Conservation (phyloP, 2,329 filamentous ascomycete species). For the Pyrenochaeta sp. region DNA sequence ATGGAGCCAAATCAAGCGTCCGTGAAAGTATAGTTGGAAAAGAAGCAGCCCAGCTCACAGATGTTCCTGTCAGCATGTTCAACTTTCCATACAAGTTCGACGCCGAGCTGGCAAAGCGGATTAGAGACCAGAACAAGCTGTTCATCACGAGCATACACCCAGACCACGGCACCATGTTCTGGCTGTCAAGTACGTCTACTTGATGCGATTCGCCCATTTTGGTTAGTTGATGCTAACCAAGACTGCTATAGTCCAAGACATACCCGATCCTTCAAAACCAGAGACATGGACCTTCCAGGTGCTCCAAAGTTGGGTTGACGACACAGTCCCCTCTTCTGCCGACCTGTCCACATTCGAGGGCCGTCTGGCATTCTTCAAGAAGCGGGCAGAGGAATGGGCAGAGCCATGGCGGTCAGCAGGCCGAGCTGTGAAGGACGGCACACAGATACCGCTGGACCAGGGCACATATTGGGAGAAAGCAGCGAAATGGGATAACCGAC, state of each 20-base stretch:
- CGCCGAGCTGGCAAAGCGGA: constrained; percentile 18
- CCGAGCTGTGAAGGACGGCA: not conserved
- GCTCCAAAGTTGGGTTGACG: constrained; percentile 31
- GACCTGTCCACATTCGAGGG: constrained; percentile 23
- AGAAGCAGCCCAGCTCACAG: constrained; percentile 24
- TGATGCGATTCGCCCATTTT: too few relatives aligned
- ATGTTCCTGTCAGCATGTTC: constrained; percentile 29
- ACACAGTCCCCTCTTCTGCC: constrained; percentile 16
- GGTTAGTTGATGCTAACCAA: too few relatives aligned
- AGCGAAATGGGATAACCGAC: constrained; percentile 40
- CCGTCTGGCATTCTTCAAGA: constrained; percentile 32
- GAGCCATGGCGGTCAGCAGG: constrained; percentile 40
- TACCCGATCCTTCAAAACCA: constrained; percentile 34
- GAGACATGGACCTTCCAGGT: constrained; percentile 45
- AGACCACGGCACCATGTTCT: constrained; percentile 33
- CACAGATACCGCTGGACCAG: constrained; percentile 31
- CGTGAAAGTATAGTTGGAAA: constrained; percentile 25
- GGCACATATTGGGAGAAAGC: constrained; percentile 43
- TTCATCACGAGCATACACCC: constrained; percentile 34
- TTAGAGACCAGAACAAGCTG: constrained; percentile 25
- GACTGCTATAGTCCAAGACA: constrained; percentile 36
- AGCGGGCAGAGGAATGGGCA: constrained; percentile 30
- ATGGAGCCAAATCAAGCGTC: constrained; percentile 26
- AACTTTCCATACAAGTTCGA: constrained; percentile 25
- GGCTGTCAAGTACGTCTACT: constrained; percentile 2